Evolutionary conservation across 2,329 filamentous ascomycete species (phyloP).

Genomic region (Paraphoma chrysanthemicola): DNA sequence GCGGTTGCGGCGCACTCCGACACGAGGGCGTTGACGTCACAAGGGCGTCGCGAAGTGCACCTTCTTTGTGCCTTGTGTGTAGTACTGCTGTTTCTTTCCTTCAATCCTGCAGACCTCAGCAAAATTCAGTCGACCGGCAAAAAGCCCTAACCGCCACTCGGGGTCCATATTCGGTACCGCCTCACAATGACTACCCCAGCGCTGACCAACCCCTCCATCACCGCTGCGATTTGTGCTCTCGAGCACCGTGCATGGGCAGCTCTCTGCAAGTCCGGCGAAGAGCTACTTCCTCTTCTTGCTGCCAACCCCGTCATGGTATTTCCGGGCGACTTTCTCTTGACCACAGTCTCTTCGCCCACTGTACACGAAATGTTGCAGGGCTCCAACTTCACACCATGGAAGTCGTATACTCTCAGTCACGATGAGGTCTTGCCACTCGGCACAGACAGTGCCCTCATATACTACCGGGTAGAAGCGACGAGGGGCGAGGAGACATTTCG

Average conservation of each 20-base stretch:
- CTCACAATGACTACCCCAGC: slow-evolving; percentile 16
- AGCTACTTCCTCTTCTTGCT: slow-evolving; percentile 40
- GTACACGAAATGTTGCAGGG: slow-evolving; percentile 28
- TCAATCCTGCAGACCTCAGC: too few species aligned
- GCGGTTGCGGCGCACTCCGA: neutral
- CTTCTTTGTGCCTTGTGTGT: neutral
- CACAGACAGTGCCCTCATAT: slow-evolving; percentile 30
- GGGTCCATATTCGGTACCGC: neutral
- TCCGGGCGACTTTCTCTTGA: slow-evolving; percentile 45
- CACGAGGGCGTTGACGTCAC: neutral
- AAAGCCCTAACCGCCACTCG: too few species aligned
- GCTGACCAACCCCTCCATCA: slow-evolving; percentile 31
- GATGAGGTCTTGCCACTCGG: slow-evolving; percentile 35
- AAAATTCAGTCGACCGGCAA: too few species aligned
- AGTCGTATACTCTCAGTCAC: slow-evolving; percentile 34
- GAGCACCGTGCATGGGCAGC: slow-evolving; percentile 47
- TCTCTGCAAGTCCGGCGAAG: slow-evolving; percentile 40
- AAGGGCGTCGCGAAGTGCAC: neutral
- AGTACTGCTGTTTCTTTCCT: neutral
- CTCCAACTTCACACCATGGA: slow-evolving; percentile 29
- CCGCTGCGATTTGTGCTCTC: slow-evolving; percentile 34
- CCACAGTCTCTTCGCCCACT: slow-evolving; percentile 38
- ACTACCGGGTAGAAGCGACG: slow-evolving; percentile 32
- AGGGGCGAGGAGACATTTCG: slow-evolving; percentile 21
- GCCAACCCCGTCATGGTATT: slow-evolving; percentile 51